Evolutionary conservation across 805 yeast genomes (phyloP), one percentile per base, ranked within the genome.

Genomic region (Candida endomychidarum): DNA sequence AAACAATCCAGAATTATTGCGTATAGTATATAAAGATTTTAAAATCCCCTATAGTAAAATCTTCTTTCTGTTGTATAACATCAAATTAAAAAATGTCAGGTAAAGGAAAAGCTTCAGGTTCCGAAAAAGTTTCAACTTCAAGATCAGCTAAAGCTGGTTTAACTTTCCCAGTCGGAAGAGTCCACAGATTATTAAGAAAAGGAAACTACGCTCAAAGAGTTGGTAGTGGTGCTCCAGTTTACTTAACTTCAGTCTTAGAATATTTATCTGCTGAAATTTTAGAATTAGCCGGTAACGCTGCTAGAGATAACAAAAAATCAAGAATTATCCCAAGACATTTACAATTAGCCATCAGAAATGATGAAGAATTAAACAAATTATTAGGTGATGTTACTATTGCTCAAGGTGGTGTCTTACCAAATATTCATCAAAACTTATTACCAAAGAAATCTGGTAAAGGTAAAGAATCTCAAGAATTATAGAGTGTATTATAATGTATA

Each of bases 391-490:
- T 70, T 53, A 70, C 75, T 36, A 70, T 70, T 37, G 75, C 75
- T 38, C 74, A 70, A 61, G 75, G 75, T 67, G 75, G 75, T 67
- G 75, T 70, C 47, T 70, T 70, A 57, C 75, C 75, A 65, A 70
- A 70, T 64, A 70, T 70, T 47, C 74, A 70, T 59, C 71, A 63
- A 53, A 61, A 65, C 65, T 70, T 70, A 59, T 70, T 70, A 58
- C 83, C 81, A 63, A 67, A 74, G 70, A 75, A 75, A 64, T 63
- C 76, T 45, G 75, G 73, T 48, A 71, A 72, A 61, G 64, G 67
- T 46, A 75, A 75, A 65, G 78, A 75, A 64, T 75, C 80, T 55
- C 80, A 75, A 67, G 80, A 75, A 67, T 74, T 75, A 61, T 75
- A 74, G 22, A 44, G 43, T 44, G 41, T 41, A 46, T 42, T 44